Evolutionary conservation across 2,329 filamentous ascomycete genomes (phyloP).

Genomic region (Thielaviopsis musarum): DNA sequence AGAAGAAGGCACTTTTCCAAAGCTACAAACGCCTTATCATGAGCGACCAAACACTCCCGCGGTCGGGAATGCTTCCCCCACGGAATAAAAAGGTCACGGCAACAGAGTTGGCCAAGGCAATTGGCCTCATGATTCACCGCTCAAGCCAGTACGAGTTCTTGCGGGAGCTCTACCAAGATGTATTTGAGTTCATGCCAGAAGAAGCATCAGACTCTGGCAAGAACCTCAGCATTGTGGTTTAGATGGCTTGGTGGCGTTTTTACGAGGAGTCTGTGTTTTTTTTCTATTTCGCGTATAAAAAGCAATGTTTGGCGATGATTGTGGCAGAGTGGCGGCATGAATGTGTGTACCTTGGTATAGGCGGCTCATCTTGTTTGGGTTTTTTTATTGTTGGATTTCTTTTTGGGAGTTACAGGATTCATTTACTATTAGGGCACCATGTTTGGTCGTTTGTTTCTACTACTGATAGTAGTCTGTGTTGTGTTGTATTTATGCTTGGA

Average conservation of each 20-base stretch:
- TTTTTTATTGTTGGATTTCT: not conserved
- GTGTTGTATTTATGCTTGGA: not conserved
- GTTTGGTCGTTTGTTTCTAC: not conserved
- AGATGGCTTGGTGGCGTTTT: slow-evolving; percentile 3
- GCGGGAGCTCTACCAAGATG: slow-evolving; percentile 63
- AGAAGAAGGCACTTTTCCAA: slow-evolving; percentile 55
- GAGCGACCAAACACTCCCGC: slow-evolving; percentile 43
- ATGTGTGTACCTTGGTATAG: not conserved
- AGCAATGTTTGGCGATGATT: not conserved
- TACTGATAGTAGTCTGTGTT: slow-evolving; percentile 2
- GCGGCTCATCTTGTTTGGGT: not conserved
- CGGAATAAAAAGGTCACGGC: slow-evolving; percentile 45
- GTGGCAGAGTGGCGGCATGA: not conserved
- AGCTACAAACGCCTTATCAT: slow-evolving; percentile 69
- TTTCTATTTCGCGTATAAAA: not conserved
- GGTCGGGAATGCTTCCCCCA: slow-evolving; percentile 26
- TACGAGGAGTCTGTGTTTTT: no score
- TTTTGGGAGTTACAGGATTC: not conserved
- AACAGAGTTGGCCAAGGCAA: slow-evolving; percentile 63
- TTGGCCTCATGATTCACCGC: slow-evolving; percentile 56
- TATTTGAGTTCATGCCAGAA: slow-evolving; percentile 71
- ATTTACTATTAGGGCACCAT: not conserved
- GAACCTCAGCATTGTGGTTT: slow-evolving; percentile 43
- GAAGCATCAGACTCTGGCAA: slow-evolving; percentile 51
- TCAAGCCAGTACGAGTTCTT: slow-evolving; percentile 62